These are phyloP conservation scores for Stagonosporopsis tanaceti DNA, from an alignment of 2,329 filamentous ascomycete species.

Conservation along the genomic window DNA sequence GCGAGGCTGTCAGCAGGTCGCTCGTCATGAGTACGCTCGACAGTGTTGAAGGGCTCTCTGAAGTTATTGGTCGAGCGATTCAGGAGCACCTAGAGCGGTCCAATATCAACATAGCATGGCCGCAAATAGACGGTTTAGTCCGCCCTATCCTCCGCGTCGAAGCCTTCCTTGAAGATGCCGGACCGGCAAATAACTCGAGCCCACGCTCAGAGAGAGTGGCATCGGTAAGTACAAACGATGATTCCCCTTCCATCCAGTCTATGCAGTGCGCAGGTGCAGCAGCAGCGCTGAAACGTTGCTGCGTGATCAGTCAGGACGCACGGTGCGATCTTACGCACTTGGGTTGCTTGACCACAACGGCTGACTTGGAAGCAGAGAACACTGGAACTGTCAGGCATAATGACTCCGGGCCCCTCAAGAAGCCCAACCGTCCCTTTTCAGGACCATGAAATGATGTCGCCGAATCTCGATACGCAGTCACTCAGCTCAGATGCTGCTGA, in stretches of 20 bases:
- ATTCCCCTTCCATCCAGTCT: background rate
- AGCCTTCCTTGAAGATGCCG: conserved; percentile 43
- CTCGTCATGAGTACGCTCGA: conserved; percentile 27
- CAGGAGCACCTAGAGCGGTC: conserved; percentile 39
- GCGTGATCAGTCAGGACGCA: no score
- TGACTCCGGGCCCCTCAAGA: conserved; percentile 33
- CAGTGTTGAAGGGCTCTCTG: conserved; percentile 39
- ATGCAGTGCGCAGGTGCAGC: background rate
- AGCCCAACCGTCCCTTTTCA: conserved; percentile 28
- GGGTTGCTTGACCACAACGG: background rate
- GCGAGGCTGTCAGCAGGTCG: background rate
- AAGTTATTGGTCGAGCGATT: conserved; percentile 40
- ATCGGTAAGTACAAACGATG: conserved; percentile 31
- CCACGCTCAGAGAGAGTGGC: conserved; percentile 35
- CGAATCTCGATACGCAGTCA: conserved; percentile 14
- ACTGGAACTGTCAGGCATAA: conserved; percentile 35
- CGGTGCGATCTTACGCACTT: no score
- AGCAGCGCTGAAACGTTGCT: background rate
- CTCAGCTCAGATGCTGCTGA: conserved; percentile 15
- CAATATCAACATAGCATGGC: conserved; percentile 37
- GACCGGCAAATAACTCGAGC: conserved; percentile 14
- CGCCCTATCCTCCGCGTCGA: conserved; percentile 42
- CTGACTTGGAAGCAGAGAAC: conserved; percentile 27
- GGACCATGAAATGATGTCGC: conserved; percentile 16
- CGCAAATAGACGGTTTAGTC: conserved; percentile 31